Base-by-base conservation (phyloP, 1,139 yeast species). In the Blastobotrys petasosporus region DNA sequence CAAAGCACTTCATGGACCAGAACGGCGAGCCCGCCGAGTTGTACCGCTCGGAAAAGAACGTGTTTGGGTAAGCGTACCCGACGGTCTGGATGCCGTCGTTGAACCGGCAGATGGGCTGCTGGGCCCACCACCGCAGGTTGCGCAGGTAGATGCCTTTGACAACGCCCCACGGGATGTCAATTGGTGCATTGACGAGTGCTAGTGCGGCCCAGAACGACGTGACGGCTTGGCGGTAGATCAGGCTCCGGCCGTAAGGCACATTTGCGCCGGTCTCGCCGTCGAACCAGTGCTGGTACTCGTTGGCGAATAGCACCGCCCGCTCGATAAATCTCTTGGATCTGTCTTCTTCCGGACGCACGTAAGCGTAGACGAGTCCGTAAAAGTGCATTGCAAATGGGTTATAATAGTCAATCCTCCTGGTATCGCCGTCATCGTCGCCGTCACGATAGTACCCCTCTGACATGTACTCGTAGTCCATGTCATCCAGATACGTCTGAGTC, bases 11-110 rank as follows among this genome's bases (percentile, higher is more conserved):
- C 28, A 61, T 50, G 2, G 62, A 56, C 67, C 67, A 63, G 46
- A 63, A 63, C 8, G 67, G 66, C 11, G 67, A 63, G 35, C 60
- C 62, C 1, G 65, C 58, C 2, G 65, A 61, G 43, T 61, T 63
- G 50, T 63, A 63, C n/a, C 54, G 28, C 36, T 63, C 67, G 23
- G 61, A 53, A 57, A 63, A 54, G 39, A 60, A 53, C 8, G 48
- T 48, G 48, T 63, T 62, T 2, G 67, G 67, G 44, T 63, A 63
- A 9, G 58, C 45, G 43, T 55, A 63, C 8, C 67, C 67, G 23
- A 63, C 51, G 10, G 64, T 51, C 49, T 61, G 50, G 28, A 62
- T 42, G 20, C 63, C 62, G 23, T 55, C 53, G 32, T 56, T 52
- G 16, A 52, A 51, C 15, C 54, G 41, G 11, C 58, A 53, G 37